phyloP scores from a whole-genome alignment of 495 filamentous ascomycete species.

The Trichoderma erinaceum region DNA sequence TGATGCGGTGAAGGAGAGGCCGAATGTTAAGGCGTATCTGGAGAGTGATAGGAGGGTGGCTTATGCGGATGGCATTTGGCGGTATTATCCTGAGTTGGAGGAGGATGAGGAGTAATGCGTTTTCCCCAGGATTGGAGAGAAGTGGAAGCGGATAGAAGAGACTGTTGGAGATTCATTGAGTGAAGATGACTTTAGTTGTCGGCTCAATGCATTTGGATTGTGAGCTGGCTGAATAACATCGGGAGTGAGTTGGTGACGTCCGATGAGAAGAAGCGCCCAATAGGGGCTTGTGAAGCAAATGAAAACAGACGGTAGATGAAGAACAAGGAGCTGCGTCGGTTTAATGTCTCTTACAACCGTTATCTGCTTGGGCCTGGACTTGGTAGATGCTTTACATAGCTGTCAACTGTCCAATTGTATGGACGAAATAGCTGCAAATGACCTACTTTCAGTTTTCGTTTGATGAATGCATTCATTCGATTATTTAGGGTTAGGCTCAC shows the following conservation, averaged over 20 bases:
- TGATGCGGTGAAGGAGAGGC: slow-evolving; percentile 46
- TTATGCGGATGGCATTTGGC: slow-evolving; percentile 52
- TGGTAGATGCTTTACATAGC: too few relatives aligned
- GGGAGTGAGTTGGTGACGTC: background rate
- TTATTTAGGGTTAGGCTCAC: too few relatives aligned
- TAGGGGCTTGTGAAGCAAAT: background rate
- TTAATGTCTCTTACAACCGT: too few relatives aligned
- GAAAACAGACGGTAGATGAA: background rate
- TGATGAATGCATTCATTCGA: too few relatives aligned
- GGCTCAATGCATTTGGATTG: background rate
- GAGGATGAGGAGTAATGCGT: slow-evolving; percentile 1
- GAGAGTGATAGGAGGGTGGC: slow-evolving; percentile 48
- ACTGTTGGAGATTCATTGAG: too few relatives aligned
- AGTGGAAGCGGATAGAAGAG: too few relatives aligned
- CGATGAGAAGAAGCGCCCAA: background rate
- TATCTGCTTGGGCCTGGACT: too few relatives aligned
- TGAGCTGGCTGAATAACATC: background rate
- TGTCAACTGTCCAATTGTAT: too few relatives aligned
- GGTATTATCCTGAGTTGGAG: slow-evolving; percentile 59
- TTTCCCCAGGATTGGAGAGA: background rate
- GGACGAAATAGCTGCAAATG: too few relatives aligned
- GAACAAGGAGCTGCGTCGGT: too few relatives aligned
- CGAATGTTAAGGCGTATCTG: slow-evolving; percentile 54
- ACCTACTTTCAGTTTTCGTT: too few relatives aligned
- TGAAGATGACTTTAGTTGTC: background rate